Evolutionary conservation across 1,284 basidiomycete species (phyloP).

Genomic region (Fomitopsis schrenkii): DNA sequence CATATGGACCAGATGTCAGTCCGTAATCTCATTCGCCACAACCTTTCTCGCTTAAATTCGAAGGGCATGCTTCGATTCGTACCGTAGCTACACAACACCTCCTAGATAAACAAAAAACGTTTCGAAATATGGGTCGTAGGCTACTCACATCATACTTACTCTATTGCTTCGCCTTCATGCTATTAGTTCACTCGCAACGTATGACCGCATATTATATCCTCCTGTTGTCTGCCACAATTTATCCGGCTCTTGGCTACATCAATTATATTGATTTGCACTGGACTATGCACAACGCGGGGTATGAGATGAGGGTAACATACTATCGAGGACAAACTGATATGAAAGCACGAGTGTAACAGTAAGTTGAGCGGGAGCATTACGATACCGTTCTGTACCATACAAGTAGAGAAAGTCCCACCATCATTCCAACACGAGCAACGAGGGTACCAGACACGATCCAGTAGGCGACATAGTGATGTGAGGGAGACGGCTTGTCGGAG

Average conservation of each 20-base stretch:
- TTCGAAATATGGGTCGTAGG: background rate
- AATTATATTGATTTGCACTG: background rate
- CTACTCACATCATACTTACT: background rate
- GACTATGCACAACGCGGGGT: conserved; percentile 19
- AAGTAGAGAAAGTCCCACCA: background rate
- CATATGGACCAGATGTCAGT: conserved; percentile 15
- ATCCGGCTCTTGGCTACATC: background rate
- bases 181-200: background rate
- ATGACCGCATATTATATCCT: background rate
- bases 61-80: conserved; percentile 17
- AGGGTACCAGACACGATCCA: conserved; percentile 11
- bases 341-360: conserved; percentile 3
- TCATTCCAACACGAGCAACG: conserved; percentile 8
- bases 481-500: conserved; percentile 10
- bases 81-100: background rate
- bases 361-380: background rate
- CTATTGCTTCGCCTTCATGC: too few species aligned
- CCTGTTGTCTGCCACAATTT: background rate
- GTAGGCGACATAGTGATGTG: conserved; percentile 12
- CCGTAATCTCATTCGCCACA: conserved; percentile 13
- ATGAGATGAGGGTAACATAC: conserved; percentile 23
- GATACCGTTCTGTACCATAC: conserved; percentile 2
- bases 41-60: conserved; percentile 16
- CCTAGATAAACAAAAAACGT: too few species aligned
- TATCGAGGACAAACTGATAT: conserved; percentile 4